These are phyloP conservation scores for Trypanosoma mega DNA, from an alignment of 208 protist genomes.

Conservation along the genomic window DNA sequence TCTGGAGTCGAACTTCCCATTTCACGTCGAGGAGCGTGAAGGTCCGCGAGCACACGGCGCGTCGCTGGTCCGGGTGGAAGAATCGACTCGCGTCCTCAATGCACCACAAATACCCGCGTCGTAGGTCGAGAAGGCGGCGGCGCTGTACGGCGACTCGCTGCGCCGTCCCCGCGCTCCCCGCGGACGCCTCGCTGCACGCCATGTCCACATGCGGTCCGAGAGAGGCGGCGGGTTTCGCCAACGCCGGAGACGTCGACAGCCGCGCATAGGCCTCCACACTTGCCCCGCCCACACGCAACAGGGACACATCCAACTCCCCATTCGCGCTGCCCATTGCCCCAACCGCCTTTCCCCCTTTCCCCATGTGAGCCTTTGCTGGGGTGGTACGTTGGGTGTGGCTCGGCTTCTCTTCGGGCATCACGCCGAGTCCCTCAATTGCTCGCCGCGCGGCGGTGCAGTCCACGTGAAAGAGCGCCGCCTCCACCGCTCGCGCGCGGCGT, in stretches of 20 bases:
- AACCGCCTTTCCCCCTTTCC: too few species aligned
- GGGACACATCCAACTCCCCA: too few species aligned
- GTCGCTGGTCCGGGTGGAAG: slow-evolving; percentile 55
- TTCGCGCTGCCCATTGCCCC: too few species aligned
- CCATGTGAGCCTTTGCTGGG: too few species aligned
- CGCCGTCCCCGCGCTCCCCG: not conserved
- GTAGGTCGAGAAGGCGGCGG: slow-evolving; percentile 54
- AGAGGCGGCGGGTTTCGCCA: too few species aligned
- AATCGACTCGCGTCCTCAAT: slow-evolving; percentile 46
- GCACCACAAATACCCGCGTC: slow-evolving; percentile 66
- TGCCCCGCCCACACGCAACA: not conserved
- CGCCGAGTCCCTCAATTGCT: too few species aligned
- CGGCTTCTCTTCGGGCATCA: too few species aligned
- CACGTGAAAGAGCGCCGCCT: slow-evolving; percentile 14
- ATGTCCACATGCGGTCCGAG: too few species aligned
- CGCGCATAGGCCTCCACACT: not conserved
- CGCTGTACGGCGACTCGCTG: slow-evolving; percentile 24
- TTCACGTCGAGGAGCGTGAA: slow-evolving; percentile 52
- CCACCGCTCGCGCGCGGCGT: not conserved
- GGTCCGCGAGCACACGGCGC: slow-evolving; percentile 54
- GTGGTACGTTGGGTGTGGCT: too few species aligned
- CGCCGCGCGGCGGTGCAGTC: slow-evolving; percentile 8
- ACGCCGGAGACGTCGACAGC: slow-evolving; percentile 1
- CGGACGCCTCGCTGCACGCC: too few species aligned
- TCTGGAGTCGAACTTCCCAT: slow-evolving; percentile 67